Conservation (phyloP, 176 grass and related monocot genomes). For the Phoenix dactylifera region DNA sequence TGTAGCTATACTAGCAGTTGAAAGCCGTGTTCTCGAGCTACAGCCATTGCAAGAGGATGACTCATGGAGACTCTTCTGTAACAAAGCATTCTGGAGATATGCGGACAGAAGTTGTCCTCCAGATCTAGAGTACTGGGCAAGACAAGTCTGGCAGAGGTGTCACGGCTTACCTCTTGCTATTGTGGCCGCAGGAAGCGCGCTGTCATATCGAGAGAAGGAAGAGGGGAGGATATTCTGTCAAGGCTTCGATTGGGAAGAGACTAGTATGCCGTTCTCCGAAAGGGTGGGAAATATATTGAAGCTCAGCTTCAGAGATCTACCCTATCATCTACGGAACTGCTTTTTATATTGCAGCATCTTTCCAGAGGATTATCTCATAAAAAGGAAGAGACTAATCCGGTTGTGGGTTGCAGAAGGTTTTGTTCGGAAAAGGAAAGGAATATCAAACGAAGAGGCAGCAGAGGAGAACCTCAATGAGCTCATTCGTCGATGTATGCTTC, state of each 20-base stretch:
- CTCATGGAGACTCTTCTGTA: too few relatives aligned
- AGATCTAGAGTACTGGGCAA: too few relatives aligned
- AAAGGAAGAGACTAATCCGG: slow-evolving; percentile 12
- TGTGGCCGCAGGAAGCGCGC: too few relatives aligned
- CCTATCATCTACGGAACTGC: slow-evolving; percentile 17
- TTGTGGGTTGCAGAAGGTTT: slow-evolving; percentile 33
- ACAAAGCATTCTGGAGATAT: too few relatives aligned
- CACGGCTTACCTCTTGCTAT: too few relatives aligned
- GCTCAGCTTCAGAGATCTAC: slow-evolving; percentile 24
- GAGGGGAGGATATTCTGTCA: slow-evolving; percentile 9
- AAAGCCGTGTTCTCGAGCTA: too few relatives aligned
- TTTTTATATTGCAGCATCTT: slow-evolving; percentile 28
- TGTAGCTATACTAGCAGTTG: too few relatives aligned
- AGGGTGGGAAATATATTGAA: slow-evolving; percentile 12
- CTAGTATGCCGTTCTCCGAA: neutral
- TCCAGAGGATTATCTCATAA: slow-evolving; percentile 22
- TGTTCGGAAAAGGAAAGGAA: slow-evolving; percentile 10
- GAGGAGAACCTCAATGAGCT: slow-evolving; percentile 23
- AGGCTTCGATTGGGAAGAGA: slow-evolving; percentile 2
- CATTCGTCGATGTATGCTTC: slow-evolving; percentile 16
- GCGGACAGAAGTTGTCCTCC: too few relatives aligned
- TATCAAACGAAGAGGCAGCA: slow-evolving; percentile 16
- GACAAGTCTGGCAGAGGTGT: too few relatives aligned
- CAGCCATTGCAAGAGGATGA: too few relatives aligned
- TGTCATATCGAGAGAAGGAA: slow-evolving; percentile 2